Conservation (phyloP, 306 rosid species). For the Inga oerstediana region DNA sequence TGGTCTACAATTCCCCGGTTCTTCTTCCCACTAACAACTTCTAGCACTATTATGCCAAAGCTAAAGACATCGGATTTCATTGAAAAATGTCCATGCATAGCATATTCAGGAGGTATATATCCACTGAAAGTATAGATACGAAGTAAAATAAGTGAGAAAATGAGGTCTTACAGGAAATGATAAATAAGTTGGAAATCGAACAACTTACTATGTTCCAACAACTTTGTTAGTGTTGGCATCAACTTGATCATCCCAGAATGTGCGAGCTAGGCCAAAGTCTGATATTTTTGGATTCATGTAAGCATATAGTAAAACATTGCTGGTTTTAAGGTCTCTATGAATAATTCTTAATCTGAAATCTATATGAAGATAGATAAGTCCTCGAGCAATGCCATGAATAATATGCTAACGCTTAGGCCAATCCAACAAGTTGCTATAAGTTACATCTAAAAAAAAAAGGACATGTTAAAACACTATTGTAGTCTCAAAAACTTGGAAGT, state of each 20-base stretch:
- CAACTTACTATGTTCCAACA: slow-evolving; percentile 58
- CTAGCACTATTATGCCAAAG: slow-evolving; percentile 51
- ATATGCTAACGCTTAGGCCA: slow-evolving; percentile 47
- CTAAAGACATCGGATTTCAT: slow-evolving; percentile 56
- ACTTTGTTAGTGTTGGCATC: slow-evolving; percentile 53
- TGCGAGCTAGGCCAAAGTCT: slow-evolving; percentile 56
- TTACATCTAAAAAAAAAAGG: slow-evolving; percentile 29
- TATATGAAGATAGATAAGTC: slow-evolving; percentile 53
- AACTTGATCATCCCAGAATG: slow-evolving; percentile 49
- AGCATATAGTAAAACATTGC: slow-evolving; percentile 51
- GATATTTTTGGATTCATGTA: slow-evolving; percentile 54
- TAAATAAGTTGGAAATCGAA: neutral
- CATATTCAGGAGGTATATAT: slow-evolving; percentile 60
- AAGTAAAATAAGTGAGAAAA: neutral
- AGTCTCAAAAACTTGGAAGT: neutral
- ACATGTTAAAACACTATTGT: neutral
- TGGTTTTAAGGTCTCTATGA: slow-evolving; percentile 56
- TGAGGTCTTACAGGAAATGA: neutral
- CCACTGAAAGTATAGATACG: slow-evolving; percentile 29
- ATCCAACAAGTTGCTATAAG: slow-evolving; percentile 27
- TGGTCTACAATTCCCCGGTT: slow-evolving; percentile 44
- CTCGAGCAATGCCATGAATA: slow-evolving; percentile 49
- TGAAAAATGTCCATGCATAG: slow-evolving; percentile 43
- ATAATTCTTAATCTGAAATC: slow-evolving; percentile 59
- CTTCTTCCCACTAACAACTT: slow-evolving; percentile 55